Percentiles rank a stretch among this genome's conserved stretches.
phyloP scores from a whole-genome alignment of 1,284 basidiomycete genomes.

The Sporisorium exsertum region DNA sequence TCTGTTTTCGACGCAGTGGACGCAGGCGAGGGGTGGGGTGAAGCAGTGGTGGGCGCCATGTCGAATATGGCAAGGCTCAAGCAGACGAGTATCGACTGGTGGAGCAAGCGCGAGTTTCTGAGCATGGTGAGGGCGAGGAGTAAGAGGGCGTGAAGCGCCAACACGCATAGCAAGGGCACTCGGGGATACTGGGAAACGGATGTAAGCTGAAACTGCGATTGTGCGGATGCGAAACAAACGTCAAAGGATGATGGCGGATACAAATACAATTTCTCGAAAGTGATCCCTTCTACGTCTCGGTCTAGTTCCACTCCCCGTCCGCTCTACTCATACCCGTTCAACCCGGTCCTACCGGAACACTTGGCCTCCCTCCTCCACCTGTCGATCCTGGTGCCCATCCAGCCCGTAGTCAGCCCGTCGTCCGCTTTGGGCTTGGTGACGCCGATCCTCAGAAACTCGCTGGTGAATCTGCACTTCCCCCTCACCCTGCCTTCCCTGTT shows the following conservation, averaged over 20 bases:
- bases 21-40: background rate
- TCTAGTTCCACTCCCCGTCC: no score
- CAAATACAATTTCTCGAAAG: conserved; percentile 8
- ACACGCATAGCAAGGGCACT: background rate
- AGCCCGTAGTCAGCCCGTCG: conserved; percentile 24
- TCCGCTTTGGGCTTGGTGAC: conserved; percentile 16
- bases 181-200: background rate
- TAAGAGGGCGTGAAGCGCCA: background rate
- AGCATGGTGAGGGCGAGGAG: conserved; percentile 4
- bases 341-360: conserved; percentile 17
- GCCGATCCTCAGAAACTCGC: conserved; percentile 34
- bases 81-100: conserved; percentile 25
- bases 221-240: background rate
- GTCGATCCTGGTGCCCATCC: conserved; percentile 32
- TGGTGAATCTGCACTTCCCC: conserved; percentile 34
- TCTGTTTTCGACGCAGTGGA: background rate
- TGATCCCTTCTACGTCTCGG: no score
- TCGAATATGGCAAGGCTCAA: conserved; percentile 20
- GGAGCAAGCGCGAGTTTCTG: conserved; percentile 23
- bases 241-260: background rate
- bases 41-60: background rate
- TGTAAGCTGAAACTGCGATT: background rate
- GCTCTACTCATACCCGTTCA: conserved; percentile 1
- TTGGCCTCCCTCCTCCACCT: conserved; percentile 7
- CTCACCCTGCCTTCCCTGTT: background rate